These are phyloP conservation scores for Hypoxylon intermedium DNA, from an alignment of 495 filamentous ascomycete species.

Conservation along the genomic window DNA sequence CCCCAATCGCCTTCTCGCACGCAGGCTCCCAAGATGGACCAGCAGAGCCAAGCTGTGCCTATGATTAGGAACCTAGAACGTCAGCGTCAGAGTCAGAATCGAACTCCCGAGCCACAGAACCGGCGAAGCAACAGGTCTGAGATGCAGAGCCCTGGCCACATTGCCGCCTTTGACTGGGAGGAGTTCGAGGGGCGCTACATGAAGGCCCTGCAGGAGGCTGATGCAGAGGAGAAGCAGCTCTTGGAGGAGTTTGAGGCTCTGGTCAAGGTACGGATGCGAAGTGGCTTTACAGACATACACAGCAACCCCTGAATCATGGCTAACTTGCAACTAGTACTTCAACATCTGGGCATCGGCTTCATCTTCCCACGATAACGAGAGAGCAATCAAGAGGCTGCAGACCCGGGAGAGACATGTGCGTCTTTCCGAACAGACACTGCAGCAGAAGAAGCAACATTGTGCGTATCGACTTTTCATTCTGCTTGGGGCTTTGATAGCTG, in stretches of 20 bases:
- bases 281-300: background rate
- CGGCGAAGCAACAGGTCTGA: slow-evolving; percentile 42
- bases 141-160: slow-evolving; percentile 52
- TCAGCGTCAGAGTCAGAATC: slow-evolving; percentile 35
- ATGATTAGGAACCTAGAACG: slow-evolving; percentile 24
- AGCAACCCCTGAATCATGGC: slow-evolving; percentile 25
- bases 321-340: slow-evolving; percentile 62
- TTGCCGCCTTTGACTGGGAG: slow-evolving; percentile 67
- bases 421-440: slow-evolving; percentile 68
- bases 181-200: slow-evolving; percentile 70
- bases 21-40: slow-evolving; percentile 49
- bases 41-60: slow-evolving; percentile 45
- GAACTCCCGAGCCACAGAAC: slow-evolving; percentile 40
- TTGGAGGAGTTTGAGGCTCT: slow-evolving; percentile 68
- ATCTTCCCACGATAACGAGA: slow-evolving; percentile 70
- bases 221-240: slow-evolving; percentile 65
- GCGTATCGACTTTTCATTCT: slow-evolving; percentile 39
- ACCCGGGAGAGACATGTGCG: slow-evolving; percentile 78
- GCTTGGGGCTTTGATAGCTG: background rate
- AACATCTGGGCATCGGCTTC: slow-evolving; percentile 72
- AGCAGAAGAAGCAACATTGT: slow-evolving; percentile 79
- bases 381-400: slow-evolving; percentile 74
- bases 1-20: slow-evolving; percentile 41
- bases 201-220: slow-evolving; percentile 64
- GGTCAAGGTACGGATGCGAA: slow-evolving; percentile 62